Evolutionary conservation across 192 early-diverging fungal genomes (phyloP), one percentile per base, ranked within the genome.

Genomic region (Coemansia sp.): DNA sequence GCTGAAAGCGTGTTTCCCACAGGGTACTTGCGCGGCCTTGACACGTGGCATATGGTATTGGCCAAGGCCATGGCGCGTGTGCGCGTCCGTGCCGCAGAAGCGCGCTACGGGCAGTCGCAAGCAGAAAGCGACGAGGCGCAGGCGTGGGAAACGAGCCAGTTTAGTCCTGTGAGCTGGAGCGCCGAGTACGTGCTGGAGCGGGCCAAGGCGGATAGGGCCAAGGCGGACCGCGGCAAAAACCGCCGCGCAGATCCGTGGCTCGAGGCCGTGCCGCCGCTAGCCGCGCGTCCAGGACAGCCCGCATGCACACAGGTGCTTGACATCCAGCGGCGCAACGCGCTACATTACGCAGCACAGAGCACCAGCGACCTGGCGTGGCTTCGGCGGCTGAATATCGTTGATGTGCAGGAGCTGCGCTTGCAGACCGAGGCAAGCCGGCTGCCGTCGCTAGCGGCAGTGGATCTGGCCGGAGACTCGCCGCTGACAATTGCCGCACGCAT

Each of bases 311-410:
- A 26, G 23, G 23, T 26, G 23, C 23, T 26, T 26, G 74, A 78
- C 16, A 56, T 78, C 15, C 36, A 57, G 8, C 60, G 68, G 16
- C 74, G 74, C 57, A 78, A 59, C 20, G 56, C 57, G 45, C 63
- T 78, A 47, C 74, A 78, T 45, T 67, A 78, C 31, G 74, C 68
- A 12, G 74, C 74, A 9, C 55, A 51, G 19, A 62, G 37, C 33
- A 18, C 60, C 0, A 48, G 55, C 37, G 63, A 78, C 41, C 43
- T 78, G 9, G 37, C 49, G 38, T 70, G 59, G 74, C 68, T 78
- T n/a, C 65, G 49, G 39, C 55, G 63, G 18, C 39, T 78, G 31
- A 55, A 67, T 39, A 46, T 63, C 15, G 23, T 64, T 0, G 74
- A 70, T 46, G 44, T 56, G 10, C 63, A 63, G 56, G 67, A 70